These are phyloP conservation scores for Cladosporium sp. DNA, from an alignment of 2,329 filamentous ascomycete genomes.

Conservation along the genomic window DNA sequence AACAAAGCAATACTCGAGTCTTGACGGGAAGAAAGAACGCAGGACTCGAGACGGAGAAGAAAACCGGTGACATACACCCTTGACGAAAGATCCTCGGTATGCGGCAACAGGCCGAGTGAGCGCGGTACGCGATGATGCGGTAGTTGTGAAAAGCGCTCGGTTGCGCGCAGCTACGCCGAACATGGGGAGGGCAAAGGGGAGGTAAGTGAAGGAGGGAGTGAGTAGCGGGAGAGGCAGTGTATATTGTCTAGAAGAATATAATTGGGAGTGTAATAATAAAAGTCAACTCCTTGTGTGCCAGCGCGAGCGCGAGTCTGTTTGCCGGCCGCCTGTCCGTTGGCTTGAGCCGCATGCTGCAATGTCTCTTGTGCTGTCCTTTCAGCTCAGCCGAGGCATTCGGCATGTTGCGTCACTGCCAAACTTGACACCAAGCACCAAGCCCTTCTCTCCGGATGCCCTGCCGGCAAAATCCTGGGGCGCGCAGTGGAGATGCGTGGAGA, in stretches of 20 bases:
- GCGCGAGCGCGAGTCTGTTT: background rate
- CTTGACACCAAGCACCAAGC: background rate
- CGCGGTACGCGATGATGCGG: conserved; percentile 19
- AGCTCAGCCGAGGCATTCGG: conserved; percentile 12
- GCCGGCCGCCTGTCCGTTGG: conserved; percentile 9
- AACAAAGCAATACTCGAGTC: background rate
- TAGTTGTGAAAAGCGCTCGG: conserved; percentile 27
- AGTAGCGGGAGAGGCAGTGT: background rate
- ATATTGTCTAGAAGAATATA: background rate
- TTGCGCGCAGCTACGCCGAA: conserved; percentile 32
- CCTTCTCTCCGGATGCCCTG: conserved; percentile 1
- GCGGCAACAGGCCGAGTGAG: conserved; percentile 18
- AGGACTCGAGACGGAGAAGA: background rate
- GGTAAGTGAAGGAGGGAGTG: background rate
- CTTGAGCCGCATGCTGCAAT: conserved; percentile 15
- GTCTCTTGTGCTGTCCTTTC: background rate
- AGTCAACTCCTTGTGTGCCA: background rate
- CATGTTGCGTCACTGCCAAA: background rate
- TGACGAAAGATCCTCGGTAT: conserved; percentile 23
- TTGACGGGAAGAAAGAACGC: background rate
- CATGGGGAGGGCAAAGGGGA: conserved; percentile 25
- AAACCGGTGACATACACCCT: conserved; percentile 8
- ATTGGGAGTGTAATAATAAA: background rate
- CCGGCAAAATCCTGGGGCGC: background rate
- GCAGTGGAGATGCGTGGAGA: conserved; percentile 9